Evolutionary conservation across 208 protist species (phyloP).

Genomic region (Leishmania martiniquensis): DNA sequence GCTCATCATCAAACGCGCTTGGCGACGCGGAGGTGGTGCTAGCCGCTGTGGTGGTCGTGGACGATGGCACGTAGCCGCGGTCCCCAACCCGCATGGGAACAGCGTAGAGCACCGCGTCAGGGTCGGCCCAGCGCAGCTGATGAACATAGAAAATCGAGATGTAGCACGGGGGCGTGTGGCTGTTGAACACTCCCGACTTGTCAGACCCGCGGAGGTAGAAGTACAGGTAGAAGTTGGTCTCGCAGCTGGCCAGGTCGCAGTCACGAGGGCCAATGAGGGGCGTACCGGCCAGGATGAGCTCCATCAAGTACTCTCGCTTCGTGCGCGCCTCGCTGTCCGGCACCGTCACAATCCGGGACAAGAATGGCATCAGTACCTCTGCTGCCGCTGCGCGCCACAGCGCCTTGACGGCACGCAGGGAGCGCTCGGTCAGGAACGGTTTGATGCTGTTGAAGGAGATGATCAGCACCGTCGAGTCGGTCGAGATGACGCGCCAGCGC

Average conservation of each 20-base stretch:
- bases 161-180: constrained; percentile 69
- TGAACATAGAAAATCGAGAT: constrained; percentile 73
- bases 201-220: constrained; percentile 82
- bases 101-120: constrained; percentile 71
- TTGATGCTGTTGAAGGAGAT: constrained; percentile 79
- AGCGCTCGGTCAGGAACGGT: constrained; percentile 77
- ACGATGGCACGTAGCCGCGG: constrained; percentile 66
- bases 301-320: constrained; percentile 53
- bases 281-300: constrained; percentile 61
- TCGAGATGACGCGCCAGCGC: constrained; percentile 65
- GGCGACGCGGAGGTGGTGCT: neutral
- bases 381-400: constrained; percentile 77
- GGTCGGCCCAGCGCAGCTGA: constrained; percentile 58
- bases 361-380: constrained; percentile 62
- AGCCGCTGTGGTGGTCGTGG: neutral
- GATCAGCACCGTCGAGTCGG: constrained; percentile 66
- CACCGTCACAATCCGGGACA: constrained; percentile 65
- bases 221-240: constrained; percentile 64
- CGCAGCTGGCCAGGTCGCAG: constrained; percentile 58
- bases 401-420: constrained; percentile 69
- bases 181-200: constrained; percentile 56
- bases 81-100: constrained; percentile 76
- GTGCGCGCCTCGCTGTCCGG: constrained; percentile 45
- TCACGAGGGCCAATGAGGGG: constrained; percentile 77
- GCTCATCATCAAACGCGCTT: constrained; percentile 14